Evolutionary conservation across 202 grass and related monocot genomes (phyloP), one percentile per base, ranked within the genome.

Genomic region (Dendrocalamus latiflorus): DNA sequence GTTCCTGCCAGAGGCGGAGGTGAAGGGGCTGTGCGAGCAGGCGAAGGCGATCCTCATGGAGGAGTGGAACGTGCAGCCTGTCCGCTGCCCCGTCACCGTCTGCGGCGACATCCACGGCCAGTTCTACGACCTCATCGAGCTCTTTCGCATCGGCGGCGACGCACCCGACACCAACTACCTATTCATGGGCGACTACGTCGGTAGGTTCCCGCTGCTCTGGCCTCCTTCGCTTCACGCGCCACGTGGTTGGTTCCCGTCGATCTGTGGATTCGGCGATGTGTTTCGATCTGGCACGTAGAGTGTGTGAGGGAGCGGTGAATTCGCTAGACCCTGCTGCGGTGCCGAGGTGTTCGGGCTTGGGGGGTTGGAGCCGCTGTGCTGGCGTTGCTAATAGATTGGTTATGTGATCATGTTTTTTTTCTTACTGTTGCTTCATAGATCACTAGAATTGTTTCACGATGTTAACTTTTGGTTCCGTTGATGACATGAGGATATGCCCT

Each of bases 111-210:
- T n/a, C n/a, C n/a, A n/a, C n/a, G n/a, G n/a, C n/a, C n/a, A n/a
- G n/a, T n/a, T n/a, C n/a, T n/a, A n/a, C n/a, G n/a, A 89, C 83
- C 90, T 91, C 81, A 92, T 91, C 76, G 86, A 96, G 86, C 88
- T 89, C 21, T 86, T 92, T 64, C 79, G 83, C 75, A 95, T 92
- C 84, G 90, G 81, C 2, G 86, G 88, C 10, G 78, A 93, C 45
- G 26, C 81, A 15, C 90, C 90, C 8, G 88, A 90, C 70, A 87
- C 84, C 6, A 89, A 89, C 86, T 93, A 93, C 67, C 84, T 91
- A 53, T 93, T 89, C 77, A 94, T 94, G 92, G 92, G 92, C 2
- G 92, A 94, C 78, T 94, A 91, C 36, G 92, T 94, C 54, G 91
- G 91, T 94, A 48, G 65, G 89, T 86, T 20, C 10, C 38, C 16